These are phyloP conservation scores for Pestalotiopsis fici DNA, from an alignment of 2,329 filamentous ascomycete genomes.

Conservation along the genomic window DNA sequence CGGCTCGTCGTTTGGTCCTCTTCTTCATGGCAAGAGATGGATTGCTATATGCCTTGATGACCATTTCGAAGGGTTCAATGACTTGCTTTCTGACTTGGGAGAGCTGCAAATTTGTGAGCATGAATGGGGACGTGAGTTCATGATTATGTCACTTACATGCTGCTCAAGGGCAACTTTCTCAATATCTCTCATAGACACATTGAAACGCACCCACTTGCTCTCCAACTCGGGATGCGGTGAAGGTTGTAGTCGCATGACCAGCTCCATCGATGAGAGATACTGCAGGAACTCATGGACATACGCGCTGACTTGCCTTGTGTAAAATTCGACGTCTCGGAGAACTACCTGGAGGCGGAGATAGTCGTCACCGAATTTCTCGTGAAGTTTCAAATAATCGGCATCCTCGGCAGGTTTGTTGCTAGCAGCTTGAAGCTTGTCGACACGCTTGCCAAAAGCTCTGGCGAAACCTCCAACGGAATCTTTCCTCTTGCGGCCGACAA, in stretches of 20 bases:
- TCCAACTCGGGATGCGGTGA: slow-evolving; percentile 82
- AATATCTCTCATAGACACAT: slow-evolving; percentile 83
- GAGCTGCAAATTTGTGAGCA: slow-evolving; percentile 41
- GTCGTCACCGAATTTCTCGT: slow-evolving; percentile 88
- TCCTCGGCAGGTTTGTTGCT: slow-evolving; percentile 70
- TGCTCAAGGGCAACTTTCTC: slow-evolving; percentile 81
- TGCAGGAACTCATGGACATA: slow-evolving; percentile 81
- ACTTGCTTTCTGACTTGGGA: slow-evolving; percentile 76
- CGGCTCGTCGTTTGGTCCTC: slow-evolving; percentile 86
- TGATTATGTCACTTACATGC: slow-evolving; percentile 61
- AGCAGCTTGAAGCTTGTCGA: slow-evolving; percentile 77
- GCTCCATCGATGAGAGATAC: slow-evolving; percentile 79
- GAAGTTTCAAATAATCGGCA: slow-evolving; percentile 74
- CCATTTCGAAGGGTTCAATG: slow-evolving; percentile 78
- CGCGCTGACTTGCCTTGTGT: slow-evolving; percentile 78
- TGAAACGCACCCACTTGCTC: slow-evolving; percentile 92
- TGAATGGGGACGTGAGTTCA: slow-evolving; percentile 8
- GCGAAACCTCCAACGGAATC: slow-evolving; percentile 83
- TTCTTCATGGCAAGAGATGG: slow-evolving; percentile 92
- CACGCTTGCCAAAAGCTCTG: slow-evolving; percentile 86
- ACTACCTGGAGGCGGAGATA: slow-evolving; percentile 92
- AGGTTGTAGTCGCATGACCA: slow-evolving; percentile 72
- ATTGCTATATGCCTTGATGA: slow-evolving; percentile 79
- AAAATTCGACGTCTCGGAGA: slow-evolving; percentile 90
- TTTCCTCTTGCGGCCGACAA: slow-evolving; percentile 82